Conservation (phyloP, 2,329 filamentous ascomycete species). For the Diaporthe sp. region DNA sequence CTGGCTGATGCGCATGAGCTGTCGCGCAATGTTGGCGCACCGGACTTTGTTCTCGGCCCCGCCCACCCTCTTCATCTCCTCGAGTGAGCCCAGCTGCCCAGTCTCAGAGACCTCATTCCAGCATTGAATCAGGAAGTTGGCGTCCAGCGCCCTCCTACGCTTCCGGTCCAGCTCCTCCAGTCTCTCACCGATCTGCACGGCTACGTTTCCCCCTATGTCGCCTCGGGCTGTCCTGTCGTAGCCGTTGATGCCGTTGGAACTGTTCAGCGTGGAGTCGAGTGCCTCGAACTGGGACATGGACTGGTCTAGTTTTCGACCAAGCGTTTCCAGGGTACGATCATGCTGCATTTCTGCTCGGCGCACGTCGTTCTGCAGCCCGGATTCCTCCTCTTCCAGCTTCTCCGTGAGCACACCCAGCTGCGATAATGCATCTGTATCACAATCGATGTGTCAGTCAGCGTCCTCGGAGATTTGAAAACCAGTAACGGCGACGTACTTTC, state of each 20-base stretch:
- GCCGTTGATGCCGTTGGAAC: conserved; percentile 57
- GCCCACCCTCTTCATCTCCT: conserved; percentile 87
- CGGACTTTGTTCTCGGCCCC: conserved; percentile 93
- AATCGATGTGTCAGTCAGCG: conserved; percentile 43
- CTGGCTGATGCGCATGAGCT: conserved; percentile 94
- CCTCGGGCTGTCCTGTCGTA: conserved; percentile 63
- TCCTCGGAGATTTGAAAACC: background rate
- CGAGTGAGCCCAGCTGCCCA: conserved; percentile 86
- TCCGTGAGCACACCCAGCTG: conserved; percentile 80
- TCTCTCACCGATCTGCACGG: conserved; percentile 93
- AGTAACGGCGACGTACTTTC: conserved; percentile 68
- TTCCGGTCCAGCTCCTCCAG: conserved; percentile 96
- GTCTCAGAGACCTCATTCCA: conserved; percentile 96
- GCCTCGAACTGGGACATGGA: conserved; percentile 93
- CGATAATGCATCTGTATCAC: conserved; percentile 69
- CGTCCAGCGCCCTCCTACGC: conserved; percentile 88
- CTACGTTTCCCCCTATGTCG: conserved; percentile 82
- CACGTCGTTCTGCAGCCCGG: conserved; percentile 89
- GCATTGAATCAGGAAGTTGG: conserved; percentile 94
- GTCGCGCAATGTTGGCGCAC: conserved; percentile 92
- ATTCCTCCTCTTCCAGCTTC: conserved; percentile 90
- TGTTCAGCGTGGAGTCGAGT: conserved; percentile 85
- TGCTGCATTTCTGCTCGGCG: conserved; percentile 93
- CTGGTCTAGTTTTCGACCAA: conserved; percentile 90
- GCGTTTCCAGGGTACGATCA: conserved; percentile 87